These are phyloP conservation scores for Moniliophthora roreri DNA, from an alignment of 1,284 basidiomycete species.

Conservation along the genomic window DNA sequence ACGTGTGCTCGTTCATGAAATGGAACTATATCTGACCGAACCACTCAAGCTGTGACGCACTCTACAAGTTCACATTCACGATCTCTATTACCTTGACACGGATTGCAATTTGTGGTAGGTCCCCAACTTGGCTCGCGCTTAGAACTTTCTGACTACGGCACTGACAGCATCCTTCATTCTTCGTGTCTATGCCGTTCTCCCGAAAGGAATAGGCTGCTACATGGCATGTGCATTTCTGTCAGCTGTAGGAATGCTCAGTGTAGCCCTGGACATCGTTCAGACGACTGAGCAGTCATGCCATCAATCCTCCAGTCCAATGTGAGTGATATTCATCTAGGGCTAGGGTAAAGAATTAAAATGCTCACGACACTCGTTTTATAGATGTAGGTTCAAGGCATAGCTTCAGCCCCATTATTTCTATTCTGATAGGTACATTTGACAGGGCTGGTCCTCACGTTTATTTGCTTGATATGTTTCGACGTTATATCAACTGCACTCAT, in stretches of 20 bases:
- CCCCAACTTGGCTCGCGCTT: not conserved
- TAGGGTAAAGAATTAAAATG: not conserved
- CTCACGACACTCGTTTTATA: not conserved
- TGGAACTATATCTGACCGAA: not conserved
- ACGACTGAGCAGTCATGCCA: not conserved
- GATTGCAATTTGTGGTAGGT: not conserved
- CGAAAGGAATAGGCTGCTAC: not conserved
- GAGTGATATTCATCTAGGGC: not conserved
- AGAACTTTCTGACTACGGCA: too few species aligned
- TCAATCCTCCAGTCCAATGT: conserved; percentile 5
- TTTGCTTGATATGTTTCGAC: conserved; percentile 1
- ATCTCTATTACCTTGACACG: conserved; percentile 1
- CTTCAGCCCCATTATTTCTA: not conserved
- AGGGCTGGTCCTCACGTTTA: conserved; percentile 5
- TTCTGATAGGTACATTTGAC: not conserved
- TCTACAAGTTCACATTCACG: conserved; percentile 2
- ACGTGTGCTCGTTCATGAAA: not conserved
- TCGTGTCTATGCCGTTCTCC: conserved; percentile 2
- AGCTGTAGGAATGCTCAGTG: not conserved
- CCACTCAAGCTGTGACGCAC: not conserved
- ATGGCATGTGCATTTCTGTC: not conserved
- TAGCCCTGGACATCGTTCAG: conserved; percentile 1
- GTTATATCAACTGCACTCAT: not conserved
- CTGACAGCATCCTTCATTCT: not conserved
- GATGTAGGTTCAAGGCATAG: not conserved